Percentiles rank a stretch among this genome's conserved stretches.
phyloP scores from a whole-genome alignment of 2,329 filamentous ascomycete species.

The Myotisia sp. region DNA sequence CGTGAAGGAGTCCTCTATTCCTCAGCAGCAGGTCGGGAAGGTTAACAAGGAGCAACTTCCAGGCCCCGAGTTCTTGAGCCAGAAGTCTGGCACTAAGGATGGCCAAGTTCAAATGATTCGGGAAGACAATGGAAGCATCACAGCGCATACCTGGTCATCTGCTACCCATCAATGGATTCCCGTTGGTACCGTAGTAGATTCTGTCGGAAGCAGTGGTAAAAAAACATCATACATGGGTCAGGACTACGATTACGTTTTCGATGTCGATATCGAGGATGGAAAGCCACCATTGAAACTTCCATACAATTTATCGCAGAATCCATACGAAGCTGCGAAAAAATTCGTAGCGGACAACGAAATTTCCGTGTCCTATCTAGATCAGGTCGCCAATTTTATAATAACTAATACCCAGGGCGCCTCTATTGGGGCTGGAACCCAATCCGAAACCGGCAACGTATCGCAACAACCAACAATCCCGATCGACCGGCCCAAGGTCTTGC shows the following conservation, averaged over 20 bases:
- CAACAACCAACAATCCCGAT: slow-evolving; percentile 20
- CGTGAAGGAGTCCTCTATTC: slow-evolving; percentile 71
- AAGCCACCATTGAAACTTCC: slow-evolving; percentile 88
- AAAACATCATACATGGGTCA: slow-evolving; percentile 67
- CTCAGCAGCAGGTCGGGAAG: slow-evolving; percentile 65
- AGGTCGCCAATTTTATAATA: slow-evolving; percentile 83
- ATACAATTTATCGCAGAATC: slow-evolving; percentile 82
- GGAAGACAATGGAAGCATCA: slow-evolving; percentile 65
- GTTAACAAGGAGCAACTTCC: slow-evolving; percentile 89
- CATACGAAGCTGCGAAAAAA: slow-evolving; percentile 79
- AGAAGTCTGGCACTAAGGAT: slow-evolving; percentile 81
- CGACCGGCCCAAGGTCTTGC: slow-evolving; percentile 47
- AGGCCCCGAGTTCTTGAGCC: slow-evolving; percentile 69
- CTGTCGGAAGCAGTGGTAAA: slow-evolving; percentile 65
- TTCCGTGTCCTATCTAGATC: slow-evolving; percentile 73
- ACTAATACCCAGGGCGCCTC: slow-evolving; percentile 78
- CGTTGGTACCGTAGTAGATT: slow-evolving; percentile 87
- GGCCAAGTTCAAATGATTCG: slow-evolving; percentile 88
- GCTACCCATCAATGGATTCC: slow-evolving; percentile 63
- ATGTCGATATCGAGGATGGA: slow-evolving; percentile 89
- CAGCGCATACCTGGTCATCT: slow-evolving; percentile 75
- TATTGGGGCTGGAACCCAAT: slow-evolving; percentile 63
- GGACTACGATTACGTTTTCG: slow-evolving; percentile 92
- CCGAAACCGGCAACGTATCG: slow-evolving; percentile 43
- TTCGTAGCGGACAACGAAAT: slow-evolving; percentile 84